A percentile compares a stretch with the other conserved stretches of the same genome.
Evolutionary conservation across 2,329 filamentous ascomycete species (phyloP).

Genomic region (Ustulina deusta): DNA sequence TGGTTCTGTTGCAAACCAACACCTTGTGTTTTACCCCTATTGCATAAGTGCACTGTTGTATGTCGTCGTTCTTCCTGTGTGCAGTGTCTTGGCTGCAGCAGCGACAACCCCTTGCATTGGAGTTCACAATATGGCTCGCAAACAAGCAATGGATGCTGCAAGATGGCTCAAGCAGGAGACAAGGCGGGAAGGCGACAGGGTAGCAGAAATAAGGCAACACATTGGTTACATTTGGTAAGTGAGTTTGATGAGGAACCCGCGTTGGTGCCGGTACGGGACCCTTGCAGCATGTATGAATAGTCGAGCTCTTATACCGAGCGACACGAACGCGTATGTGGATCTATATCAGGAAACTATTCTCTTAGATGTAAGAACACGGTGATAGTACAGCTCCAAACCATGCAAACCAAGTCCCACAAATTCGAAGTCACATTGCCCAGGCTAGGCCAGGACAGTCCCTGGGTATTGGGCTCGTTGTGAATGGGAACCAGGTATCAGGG

Average conservation of each 20-base stretch:
- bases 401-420: neutral
- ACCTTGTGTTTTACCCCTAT: neutral
- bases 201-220: neutral
- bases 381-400: no score
- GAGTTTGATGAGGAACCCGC: neutral
- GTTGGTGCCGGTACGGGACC: neutral
- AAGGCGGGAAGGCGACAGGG: neutral
- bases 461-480: neutral
- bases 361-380: no score
- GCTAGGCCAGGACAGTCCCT: neutral
- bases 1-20: neutral
- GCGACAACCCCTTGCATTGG: neutral
- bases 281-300: neutral
- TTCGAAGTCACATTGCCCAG: neutral
- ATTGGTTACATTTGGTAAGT: neutral
- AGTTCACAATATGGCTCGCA: neutral
- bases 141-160: neutral
- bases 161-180: neutral
- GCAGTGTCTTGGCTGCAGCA: neutral
- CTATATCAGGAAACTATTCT: no score
- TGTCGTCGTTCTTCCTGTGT: neutral
- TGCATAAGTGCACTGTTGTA: neutral
- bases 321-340: neutral
- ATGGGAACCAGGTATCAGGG: neutral
- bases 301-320: neutral